Evolutionary conservation across 1,139 yeast species (phyloP).

Genomic region (Taphrina wiesneri): DNA sequence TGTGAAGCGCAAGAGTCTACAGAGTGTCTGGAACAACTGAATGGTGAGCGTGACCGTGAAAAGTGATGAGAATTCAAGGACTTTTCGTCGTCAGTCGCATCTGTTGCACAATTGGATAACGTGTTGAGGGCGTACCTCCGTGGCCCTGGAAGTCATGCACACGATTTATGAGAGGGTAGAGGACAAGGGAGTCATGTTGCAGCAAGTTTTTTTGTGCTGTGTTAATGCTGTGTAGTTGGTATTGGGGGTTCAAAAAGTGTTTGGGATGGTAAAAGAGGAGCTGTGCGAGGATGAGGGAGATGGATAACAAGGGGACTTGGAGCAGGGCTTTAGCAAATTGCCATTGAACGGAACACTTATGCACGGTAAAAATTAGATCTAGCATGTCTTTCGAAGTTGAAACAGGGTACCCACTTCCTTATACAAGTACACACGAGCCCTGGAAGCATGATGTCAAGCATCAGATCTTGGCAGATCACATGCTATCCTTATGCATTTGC

Average conservation of each 20-base stretch:
- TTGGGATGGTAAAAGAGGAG: background rate
- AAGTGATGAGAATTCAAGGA: background rate
- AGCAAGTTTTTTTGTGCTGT: background rate
- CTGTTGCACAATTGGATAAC: too few species aligned
- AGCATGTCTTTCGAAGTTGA: background rate
- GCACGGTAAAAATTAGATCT: background rate
- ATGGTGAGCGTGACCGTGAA: background rate
- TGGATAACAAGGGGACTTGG: background rate
- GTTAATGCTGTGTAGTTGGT: background rate
- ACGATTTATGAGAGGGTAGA: too few species aligned
- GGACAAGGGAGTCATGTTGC: background rate
- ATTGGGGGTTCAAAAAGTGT: background rate
- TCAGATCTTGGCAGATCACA: too few species aligned
- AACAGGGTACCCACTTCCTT: background rate
- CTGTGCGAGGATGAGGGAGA: background rate
- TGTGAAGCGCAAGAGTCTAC: background rate
- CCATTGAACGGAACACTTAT: background rate
- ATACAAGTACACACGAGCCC: background rate
- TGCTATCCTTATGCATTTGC: too few species aligned
- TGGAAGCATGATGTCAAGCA: too few species aligned
- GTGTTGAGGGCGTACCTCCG: too few species aligned
- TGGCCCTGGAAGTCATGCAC: too few species aligned
- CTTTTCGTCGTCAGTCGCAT: too few species aligned
- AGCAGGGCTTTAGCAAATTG: background rate
- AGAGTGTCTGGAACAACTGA: conserved; percentile 16